Evolutionary conservation across 805 yeast species (phyloP), one percentile per base, ranked within the genome.

Genomic region (Grigorovia humatica): DNA sequence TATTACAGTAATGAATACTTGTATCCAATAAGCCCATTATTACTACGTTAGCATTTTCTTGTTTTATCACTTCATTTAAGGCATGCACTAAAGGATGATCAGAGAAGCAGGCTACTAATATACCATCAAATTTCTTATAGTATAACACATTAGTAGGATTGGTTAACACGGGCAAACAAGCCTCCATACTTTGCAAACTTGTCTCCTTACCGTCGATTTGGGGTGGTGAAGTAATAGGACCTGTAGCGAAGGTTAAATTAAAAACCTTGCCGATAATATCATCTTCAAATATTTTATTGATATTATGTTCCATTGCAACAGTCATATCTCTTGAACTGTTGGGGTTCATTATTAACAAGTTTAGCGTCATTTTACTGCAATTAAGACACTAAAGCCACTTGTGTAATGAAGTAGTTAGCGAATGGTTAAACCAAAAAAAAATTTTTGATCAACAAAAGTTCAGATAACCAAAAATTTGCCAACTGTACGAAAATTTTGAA

Each of bases 361-460:
- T 47, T 23, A 30, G 8, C 11, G 18, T 30, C 51, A 41, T 38
- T 7, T 51, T 27, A 32, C 15, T 32, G 5, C 15, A 32, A 11
- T 32, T 32, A 32, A 23, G 27, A 23, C 27, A 23, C 27, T 23
- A 3, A 23, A 23, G 6, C 27, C 27, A 6, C 27, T 23, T 23
- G 27, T 23, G 38, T 27, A 7, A 9, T n/a, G 2, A 17, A 23
- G 17, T 27, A 20, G 43, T 41, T 38, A 15, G 4, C 2, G 18
- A 32, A 38, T 44, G 44, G 29, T 9, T 12, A 12, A 18, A 18
- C 4, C 9, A 23, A 60, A 61, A 13, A 32, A 5, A 32, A 32
- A 6, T 67, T 82, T 85, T 57, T 80, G 27, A 23, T 23, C 6
- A 23, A 23, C 27, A 6, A 6, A 23, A 23, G 27, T 4, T 23